phyloP scores from a whole-genome alignment of 2,329 filamentous ascomycete species.

The Phoma sp. region DNA sequence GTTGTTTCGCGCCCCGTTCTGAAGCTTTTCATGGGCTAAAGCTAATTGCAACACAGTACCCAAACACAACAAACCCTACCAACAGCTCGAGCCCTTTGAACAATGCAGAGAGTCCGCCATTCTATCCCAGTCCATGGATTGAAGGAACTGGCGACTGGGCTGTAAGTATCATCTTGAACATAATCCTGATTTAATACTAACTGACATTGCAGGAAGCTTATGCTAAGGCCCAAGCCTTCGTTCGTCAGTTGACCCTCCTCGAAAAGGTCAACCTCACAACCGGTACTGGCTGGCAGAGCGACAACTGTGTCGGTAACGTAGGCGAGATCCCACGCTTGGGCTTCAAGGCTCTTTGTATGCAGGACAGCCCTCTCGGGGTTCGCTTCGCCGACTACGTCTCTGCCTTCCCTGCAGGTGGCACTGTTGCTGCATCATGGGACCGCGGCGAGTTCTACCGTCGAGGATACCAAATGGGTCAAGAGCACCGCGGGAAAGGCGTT shows the following conservation, averaged over 20 bases:
- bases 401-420: constrained; percentile 79
- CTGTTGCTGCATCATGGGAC: constrained; percentile 84
- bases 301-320: constrained; percentile 69
- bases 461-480: constrained; percentile 75
- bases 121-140: constrained; percentile 89
- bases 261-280: constrained; percentile 97
- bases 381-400: constrained; percentile 80
- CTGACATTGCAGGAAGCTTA: constrained; percentile 64
- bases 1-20: constrained; percentile 27
- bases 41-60: constrained; percentile 43
- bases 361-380: constrained; percentile 83
- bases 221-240: constrained; percentile 75
- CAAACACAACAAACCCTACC: constrained; percentile 35
- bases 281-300: constrained; percentile 72
- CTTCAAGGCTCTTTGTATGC: constrained; percentile 78
- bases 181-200: neutral
- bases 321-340: constrained; percentile 74
- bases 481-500: constrained; percentile 76
- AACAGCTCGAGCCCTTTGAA: constrained; percentile 33
- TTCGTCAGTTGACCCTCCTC: constrained; percentile 79
- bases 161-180: constrained; percentile 27
- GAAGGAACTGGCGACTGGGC: constrained; percentile 75
- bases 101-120: constrained; percentile 62
- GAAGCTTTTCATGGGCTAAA: constrained; percentile 20
- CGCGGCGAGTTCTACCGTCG: constrained; percentile 71